Base-by-base conservation (phyloP, 768 basidiomycete species). In the Chiua virens region DNA sequence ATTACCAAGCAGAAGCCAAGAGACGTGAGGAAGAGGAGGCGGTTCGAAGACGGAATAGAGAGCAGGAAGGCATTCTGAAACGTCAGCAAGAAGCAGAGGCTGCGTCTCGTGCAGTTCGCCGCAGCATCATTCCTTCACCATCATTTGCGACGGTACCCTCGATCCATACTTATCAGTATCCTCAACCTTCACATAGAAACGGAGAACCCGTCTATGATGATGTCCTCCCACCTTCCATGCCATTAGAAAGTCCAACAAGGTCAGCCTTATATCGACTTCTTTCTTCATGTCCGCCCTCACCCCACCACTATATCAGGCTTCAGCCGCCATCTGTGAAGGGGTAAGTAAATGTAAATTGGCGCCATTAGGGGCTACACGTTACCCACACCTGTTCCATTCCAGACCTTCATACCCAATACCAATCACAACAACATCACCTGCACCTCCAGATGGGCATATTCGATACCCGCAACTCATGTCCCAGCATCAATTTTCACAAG, bases 401-500 rank as follows among this genome's bases (percentile, higher is more conserved):
- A 71, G 73, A 3, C 59, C 54, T 32, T 54, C 66, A 50, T 79
- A 81, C 58, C 80, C 79, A 17, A 71, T 78, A 25, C 85, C 86
- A 32, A 73, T 86, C 42, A 89, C 87, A 1, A 89, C 87, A 10
- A 85, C 88, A 27, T 81, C 85, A 5, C 75, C 81, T n/a, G 79
- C 83, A 15, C 73, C 76, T 6, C 73, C 76, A 32, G 69, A 75
- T 17, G 70, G 73, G 15, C 62, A 72, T 18, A 69, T 85, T 47
- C 75, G 75, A 30, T 88, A 87, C 59, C 87, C 88, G 1, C 74
- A 80, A 15, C 78, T 91, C 30, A 92, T 92, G 89, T 83, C 85
- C 1, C 79, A 80, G 49, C 90, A 92, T 52, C 89, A 92, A 66
- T 78, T 82, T 49, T 76, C 71, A 45, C 89, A 92, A 61, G 89